Conservation (phyloP, 1,139 yeast genomes). For the Yarrowia galli region DNA sequence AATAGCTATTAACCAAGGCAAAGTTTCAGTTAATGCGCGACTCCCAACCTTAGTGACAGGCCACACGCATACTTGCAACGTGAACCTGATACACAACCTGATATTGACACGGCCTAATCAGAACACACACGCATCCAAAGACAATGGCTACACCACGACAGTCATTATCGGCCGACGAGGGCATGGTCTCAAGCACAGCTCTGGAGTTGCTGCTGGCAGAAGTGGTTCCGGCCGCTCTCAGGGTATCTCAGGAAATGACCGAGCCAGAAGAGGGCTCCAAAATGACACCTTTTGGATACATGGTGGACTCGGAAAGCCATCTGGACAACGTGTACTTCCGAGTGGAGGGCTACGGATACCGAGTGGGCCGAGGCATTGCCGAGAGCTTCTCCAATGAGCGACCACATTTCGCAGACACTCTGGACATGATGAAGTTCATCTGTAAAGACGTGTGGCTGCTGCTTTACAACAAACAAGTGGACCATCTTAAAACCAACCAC, state of each 20-base stretch:
- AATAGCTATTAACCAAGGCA: neutral
- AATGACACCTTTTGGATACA: conserved; percentile 19
- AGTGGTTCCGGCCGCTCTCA: conserved; percentile 23
- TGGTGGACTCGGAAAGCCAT: conserved; percentile 43
- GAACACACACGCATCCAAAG: neutral
- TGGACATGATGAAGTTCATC: conserved; percentile 88
- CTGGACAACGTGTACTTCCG: conserved; percentile 66
- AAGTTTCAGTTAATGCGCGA: conserved; percentile 24
- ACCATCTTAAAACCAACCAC: conserved; percentile 89
- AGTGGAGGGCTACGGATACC: conserved; percentile 73
- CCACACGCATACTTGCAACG: neutral
- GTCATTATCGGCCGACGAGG: conserved; percentile 21
- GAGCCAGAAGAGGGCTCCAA: conserved; percentile 27
- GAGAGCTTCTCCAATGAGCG: conserved; percentile 71
- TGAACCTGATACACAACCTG: too few relatives aligned
- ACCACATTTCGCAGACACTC: conserved; percentile 62
- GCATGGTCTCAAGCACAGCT: conserved; percentile 31
- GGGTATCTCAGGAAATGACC: conserved; percentile 32
- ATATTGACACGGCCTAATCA: conserved; percentile 32
- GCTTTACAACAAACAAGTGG: conserved; percentile 85
- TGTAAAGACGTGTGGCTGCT: conserved; percentile 91
- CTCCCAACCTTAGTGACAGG: conserved; percentile 6
- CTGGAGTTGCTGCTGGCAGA: conserved; percentile 34
- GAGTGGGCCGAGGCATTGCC: conserved; percentile 75
- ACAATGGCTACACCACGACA: conserved; percentile 28